Evolutionary conservation across 2,329 filamentous ascomycete species (phyloP).

Genomic region (Parafenestella ontariensis): DNA sequence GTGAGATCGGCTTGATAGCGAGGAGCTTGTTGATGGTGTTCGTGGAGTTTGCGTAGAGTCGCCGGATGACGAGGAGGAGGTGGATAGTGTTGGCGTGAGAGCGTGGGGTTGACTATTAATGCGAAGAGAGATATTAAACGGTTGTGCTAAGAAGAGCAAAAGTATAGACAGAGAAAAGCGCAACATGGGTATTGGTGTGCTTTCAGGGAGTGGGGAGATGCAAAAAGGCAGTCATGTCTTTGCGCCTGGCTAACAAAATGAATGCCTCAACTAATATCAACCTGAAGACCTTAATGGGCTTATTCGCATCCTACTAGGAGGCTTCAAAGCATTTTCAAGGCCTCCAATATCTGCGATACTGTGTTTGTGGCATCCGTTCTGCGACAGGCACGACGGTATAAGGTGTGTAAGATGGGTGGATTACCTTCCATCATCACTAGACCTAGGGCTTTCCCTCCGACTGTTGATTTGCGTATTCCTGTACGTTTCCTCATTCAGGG

Average conservation of each 20-base stretch:
- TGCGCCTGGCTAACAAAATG: background rate
- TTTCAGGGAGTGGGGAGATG: slow-evolving; percentile 7
- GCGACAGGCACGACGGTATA: background rate
- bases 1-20: background rate
- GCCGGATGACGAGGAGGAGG: slow-evolving; percentile 16
- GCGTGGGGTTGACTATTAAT: slow-evolving; percentile 6
- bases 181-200: background rate
- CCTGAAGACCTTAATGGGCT: background rate
- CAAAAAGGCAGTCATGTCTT: too few relatives aligned
- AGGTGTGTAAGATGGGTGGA: slow-evolving; percentile 14
- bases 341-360: background rate
- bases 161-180: too few relatives aligned
- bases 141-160: slow-evolving; percentile 7
- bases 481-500: slow-evolving; percentile 46
- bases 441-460: slow-evolving; percentile 31
- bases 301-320: background rate
- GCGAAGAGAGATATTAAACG: slow-evolving; percentile 26
- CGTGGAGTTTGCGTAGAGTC: slow-evolving; percentile 9
- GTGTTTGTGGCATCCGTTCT: background rate
- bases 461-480: slow-evolving; percentile 47
- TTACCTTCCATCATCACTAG: slow-evolving; percentile 38
- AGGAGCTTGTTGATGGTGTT: slow-evolving; percentile 2
- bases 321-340: background rate
- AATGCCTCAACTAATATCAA: background rate
- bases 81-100: slow-evolving; percentile 16